Evolutionary conservation across 164 flowering plant genomes (phyloP).

Genomic region (Vitis rotundifolia): DNA sequence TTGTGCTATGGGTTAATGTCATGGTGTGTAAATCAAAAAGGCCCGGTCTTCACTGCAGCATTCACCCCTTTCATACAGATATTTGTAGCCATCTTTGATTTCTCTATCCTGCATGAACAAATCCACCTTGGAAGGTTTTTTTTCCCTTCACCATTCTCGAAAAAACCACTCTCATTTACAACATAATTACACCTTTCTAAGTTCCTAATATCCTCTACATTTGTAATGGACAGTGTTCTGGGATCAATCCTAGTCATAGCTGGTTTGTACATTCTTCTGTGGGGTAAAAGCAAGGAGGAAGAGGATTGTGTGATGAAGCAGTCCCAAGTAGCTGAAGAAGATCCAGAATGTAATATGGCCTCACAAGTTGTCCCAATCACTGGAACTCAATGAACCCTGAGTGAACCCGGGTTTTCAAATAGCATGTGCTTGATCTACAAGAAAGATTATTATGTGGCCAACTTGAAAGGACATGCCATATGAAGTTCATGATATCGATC

Average conservation of each 20-base stretch:
- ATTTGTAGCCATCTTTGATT: conserved; percentile 44
- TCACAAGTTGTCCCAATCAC: background rate
- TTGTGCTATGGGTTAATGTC: conserved; percentile 53
- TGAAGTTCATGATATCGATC: too few species aligned
- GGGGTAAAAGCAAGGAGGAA: conserved; percentile 50
- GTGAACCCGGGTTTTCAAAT: too few species aligned
- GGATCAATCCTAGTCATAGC: conserved; percentile 57
- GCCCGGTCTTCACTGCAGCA: conserved; percentile 73
- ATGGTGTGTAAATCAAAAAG: conserved; percentile 63
- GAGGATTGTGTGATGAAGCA: conserved; percentile 12
- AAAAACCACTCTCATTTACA: too few species aligned
- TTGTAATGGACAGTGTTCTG: conserved; percentile 46
- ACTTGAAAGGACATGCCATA: too few species aligned
- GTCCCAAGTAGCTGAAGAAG: conserved; percentile 5
- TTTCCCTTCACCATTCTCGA: background rate
- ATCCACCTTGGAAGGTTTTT: conserved; percentile 58
- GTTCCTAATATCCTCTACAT: too few species aligned
- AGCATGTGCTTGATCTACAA: too few species aligned
- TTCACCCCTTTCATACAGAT: conserved; percentile 66
- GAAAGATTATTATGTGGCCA: too few species aligned
- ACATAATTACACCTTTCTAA: too few species aligned
- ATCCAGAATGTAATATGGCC: background rate
- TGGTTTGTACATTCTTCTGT: conserved; percentile 67
- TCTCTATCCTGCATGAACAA: conserved; percentile 41
- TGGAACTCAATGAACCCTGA: background rate